A percentile compares a stretch with the other conserved stretches of the same genome.
Conservation (phyloP, 805 yeast genomes). For the Wickerhamiella slavikovae region DNA sequence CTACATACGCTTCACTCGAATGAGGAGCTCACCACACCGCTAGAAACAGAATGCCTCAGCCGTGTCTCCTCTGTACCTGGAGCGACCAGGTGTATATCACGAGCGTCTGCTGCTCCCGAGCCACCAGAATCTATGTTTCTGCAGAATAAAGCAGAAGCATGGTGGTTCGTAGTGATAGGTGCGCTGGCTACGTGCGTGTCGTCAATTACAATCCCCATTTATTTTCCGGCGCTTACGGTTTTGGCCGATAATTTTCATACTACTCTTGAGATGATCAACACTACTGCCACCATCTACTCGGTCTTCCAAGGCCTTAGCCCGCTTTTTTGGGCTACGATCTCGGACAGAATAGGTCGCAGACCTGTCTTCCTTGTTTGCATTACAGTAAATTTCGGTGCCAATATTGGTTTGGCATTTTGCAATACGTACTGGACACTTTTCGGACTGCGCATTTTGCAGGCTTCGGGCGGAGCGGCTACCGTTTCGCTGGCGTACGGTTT, state of each 20-base stretch:
- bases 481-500: conserved; percentile 51
- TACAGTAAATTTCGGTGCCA: conserved; percentile 34
- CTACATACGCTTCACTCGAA: too few relatives aligned
- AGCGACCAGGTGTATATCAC: too few relatives aligned
- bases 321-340: conserved; percentile 40
- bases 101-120: too few relatives aligned
- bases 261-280: conserved; percentile 35
- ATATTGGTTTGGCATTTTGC: conserved; percentile 44
- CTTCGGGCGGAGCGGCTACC: conserved; percentile 57
- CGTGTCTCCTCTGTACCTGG: too few relatives aligned
- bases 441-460: conserved; percentile 53
- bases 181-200: conserved; percentile 23
- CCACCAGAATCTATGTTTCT: not conserved
- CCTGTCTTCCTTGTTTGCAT: conserved; percentile 40
- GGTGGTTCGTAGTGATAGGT: not conserved
- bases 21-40: too few relatives aligned
- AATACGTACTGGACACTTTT: conserved; percentile 39
- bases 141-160: not conserved
- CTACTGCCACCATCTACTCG: conserved; percentile 59
- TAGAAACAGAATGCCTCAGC: too few relatives aligned
- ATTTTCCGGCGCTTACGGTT: conserved; percentile 53
- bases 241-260: conserved; percentile 35
- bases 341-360: conserved; percentile 56
- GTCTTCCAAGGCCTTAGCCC: conserved; percentile 65
- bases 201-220: conserved; percentile 54